These are phyloP conservation scores for Syzygium malaccense DNA, from an alignment of 441 rosid species.

Conservation along the genomic window DNA sequence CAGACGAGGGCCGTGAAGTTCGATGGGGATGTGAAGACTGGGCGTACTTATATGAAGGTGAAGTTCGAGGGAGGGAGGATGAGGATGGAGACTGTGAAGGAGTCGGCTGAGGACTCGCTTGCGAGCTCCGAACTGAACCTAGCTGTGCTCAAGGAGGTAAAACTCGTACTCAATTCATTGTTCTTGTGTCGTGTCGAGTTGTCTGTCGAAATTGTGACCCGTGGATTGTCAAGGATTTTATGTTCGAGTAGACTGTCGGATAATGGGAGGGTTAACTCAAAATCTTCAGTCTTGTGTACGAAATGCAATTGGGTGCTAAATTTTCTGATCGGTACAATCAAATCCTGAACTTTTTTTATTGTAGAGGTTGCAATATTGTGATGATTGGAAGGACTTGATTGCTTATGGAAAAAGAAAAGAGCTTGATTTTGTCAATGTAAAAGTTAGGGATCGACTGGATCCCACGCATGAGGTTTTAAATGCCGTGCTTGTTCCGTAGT, in stretches of 20 bases:
- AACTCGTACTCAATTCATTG: neutral
- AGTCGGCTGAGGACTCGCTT: conserved; percentile 73
- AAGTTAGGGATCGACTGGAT: neutral
- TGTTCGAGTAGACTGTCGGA: neutral
- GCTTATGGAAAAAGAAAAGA: neutral
- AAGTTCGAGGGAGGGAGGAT: conserved; percentile 58
- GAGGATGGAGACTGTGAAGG: conserved; percentile 58
- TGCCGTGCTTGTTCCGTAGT: neutral
- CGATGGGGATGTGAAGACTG: conserved; percentile 52
- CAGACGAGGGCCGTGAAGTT: conserved; percentile 75
- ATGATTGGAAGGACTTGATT: neutral
- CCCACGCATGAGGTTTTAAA: neutral
- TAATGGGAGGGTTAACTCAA: neutral
- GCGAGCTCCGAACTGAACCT: conserved; percentile 57
- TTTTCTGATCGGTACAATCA: neutral
- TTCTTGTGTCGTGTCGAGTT: neutral
- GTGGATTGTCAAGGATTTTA: neutral
- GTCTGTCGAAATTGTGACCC: neutral
- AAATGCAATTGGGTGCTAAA: neutral
- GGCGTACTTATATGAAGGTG: conserved; percentile 51
- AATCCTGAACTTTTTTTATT: neutral
- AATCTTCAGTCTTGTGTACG: neutral
- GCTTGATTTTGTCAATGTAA: neutral
- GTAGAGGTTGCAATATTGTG: neutral
- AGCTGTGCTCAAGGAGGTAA: conserved; percentile 85